Percentiles rank a stretch among this genome's conserved stretches.
These are phyloP conservation scores for Pseudopithomyces chartarum DNA, from an alignment of 2,329 filamentous ascomycete species.

Conservation along the genomic window DNA sequence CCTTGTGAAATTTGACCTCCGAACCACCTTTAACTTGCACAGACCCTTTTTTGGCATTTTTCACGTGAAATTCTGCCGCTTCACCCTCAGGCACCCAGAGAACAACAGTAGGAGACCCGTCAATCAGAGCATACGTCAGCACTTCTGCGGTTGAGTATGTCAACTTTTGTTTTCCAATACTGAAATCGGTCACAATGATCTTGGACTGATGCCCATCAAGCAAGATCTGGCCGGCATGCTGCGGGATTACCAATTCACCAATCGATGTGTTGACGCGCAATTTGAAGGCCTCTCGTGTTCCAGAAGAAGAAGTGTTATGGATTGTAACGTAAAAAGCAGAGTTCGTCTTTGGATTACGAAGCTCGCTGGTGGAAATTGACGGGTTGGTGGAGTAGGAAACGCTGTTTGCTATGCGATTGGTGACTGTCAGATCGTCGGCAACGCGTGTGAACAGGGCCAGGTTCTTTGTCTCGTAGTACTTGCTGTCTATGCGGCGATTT, in stretches of 20 bases:
- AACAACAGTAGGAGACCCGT: conserved; percentile 44
- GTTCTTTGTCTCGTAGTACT: conserved; percentile 68
- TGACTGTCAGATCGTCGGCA: conserved; percentile 62
- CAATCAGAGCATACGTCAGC: conserved; percentile 50
- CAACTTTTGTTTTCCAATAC: conserved; percentile 58
- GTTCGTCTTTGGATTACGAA: conserved; percentile 63
- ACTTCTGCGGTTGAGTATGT: conserved; percentile 61
- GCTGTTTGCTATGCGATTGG: conserved; percentile 55
- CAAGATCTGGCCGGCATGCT: conserved; percentile 53
- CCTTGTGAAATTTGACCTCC: conserved; percentile 50
- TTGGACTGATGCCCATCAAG: conserved; percentile 67
- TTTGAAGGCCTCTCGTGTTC: conserved; percentile 58
- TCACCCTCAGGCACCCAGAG: conserved; percentile 48
- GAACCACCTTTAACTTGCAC: conserved; percentile 48
- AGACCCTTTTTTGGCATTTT: conserved; percentile 43
- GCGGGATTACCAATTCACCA: conserved; percentile 60
- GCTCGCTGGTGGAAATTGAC: conserved; percentile 59
- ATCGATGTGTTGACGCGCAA: conserved; percentile 61
- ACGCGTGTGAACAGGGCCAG: conserved; percentile 64
- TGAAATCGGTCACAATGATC: conserved; percentile 65
- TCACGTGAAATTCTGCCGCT: conserved; percentile 48
- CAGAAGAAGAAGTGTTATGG: conserved; percentile 59
- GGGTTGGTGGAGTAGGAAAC: conserved; percentile 58
- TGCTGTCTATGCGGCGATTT: conserved; percentile 61
- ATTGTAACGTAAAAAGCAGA: conserved; percentile 64